These are phyloP conservation scores for Periconia macrospinosa DNA, from an alignment of 2,329 filamentous ascomycete species.

Conservation along the genomic window DNA sequence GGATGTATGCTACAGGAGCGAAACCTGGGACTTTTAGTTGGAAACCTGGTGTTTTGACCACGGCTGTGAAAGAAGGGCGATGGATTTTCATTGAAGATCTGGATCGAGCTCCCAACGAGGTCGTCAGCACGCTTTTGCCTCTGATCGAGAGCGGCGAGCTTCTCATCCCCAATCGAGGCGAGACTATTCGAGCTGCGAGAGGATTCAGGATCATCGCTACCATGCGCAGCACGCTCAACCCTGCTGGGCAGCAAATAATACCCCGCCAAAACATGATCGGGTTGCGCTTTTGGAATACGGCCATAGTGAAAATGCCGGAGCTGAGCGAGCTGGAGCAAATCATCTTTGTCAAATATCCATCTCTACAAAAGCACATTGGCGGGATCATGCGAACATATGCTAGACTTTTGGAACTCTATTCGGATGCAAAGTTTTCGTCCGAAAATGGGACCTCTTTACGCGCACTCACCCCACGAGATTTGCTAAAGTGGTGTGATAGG, in stretches of 20 bases:
- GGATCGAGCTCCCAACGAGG: slow-evolving; percentile 90
- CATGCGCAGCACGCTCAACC: slow-evolving; percentile 69
- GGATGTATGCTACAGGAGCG: slow-evolving; percentile 87
- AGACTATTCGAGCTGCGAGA: slow-evolving; percentile 77
- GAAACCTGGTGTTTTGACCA: slow-evolving; percentile 90
- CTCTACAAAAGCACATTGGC: slow-evolving; percentile 61
- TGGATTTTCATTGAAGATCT: slow-evolving; percentile 98
- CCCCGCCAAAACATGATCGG: slow-evolving; percentile 74
- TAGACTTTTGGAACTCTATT: slow-evolving; percentile 44
- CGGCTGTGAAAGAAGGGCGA: slow-evolving; percentile 87
- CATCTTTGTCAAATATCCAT: slow-evolving; percentile 69
- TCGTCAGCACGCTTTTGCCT: slow-evolving; percentile 89
- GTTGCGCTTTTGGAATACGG: slow-evolving; percentile 79
- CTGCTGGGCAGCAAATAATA: slow-evolving; percentile 70
- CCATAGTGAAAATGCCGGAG: slow-evolving; percentile 69
- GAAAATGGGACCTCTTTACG: slow-evolving; percentile 61
- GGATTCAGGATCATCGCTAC: slow-evolving; percentile 93
- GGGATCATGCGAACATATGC: slow-evolving; percentile 61
- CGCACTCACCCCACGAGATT: slow-evolving; percentile 71
- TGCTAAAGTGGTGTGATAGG: slow-evolving; percentile 89
- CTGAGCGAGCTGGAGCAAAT: slow-evolving; percentile 74
- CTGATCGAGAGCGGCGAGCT: slow-evolving; percentile 92
- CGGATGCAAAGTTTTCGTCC: slow-evolving; percentile 50
- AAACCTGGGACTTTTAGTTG: slow-evolving; percentile 89
- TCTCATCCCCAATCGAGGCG: slow-evolving; percentile 83